Conservation (phyloP, 768 basidiomycete genomes). For the Kwoniella dejecticola region DNA sequence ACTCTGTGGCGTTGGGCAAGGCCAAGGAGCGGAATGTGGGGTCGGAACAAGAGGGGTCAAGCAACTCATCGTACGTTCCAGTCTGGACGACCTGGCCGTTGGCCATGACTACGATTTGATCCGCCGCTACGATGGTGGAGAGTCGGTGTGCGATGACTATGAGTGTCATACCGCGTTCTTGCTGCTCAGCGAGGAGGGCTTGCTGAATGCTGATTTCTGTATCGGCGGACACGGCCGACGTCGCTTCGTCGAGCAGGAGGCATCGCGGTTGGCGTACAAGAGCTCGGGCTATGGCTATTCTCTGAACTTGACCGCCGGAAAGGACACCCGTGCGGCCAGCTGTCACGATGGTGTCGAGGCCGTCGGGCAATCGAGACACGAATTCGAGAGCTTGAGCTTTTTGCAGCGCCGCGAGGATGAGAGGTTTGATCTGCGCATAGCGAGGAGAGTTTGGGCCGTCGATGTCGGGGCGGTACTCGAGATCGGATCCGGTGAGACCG, state of each 20-base stretch:
- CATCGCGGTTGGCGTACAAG: constrained; percentile 38
- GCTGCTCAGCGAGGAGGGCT: constrained; percentile 18
- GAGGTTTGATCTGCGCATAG: constrained; percentile 17
- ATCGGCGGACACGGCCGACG: constrained; percentile 37
- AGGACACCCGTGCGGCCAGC: constrained; percentile 50
- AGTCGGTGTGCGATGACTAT: constrained; percentile 44
- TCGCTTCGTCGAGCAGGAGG: constrained; percentile 46
- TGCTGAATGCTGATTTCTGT: constrained; percentile 35
- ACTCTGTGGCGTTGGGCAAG: constrained; percentile 13
- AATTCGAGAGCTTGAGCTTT: constrained; percentile 54
- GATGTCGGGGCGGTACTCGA: constrained; percentile 46
- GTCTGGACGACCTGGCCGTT: constrained; percentile 34
- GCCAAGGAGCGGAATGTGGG: constrained; percentile 44
- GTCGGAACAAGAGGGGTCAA: constrained; percentile 29
- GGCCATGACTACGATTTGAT: constrained; percentile 47
- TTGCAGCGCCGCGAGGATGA: constrained; percentile 35
- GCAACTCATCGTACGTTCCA: constrained; percentile 48
- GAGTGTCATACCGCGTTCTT: constrained; percentile 30
- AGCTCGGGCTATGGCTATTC: constrained; percentile 41
- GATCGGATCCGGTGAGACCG: constrained; percentile 50
- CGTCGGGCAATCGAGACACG: constrained; percentile 47
- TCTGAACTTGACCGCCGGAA: constrained; percentile 51
- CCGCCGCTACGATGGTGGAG: constrained; percentile 32
- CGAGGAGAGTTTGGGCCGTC: constrained; percentile 9
- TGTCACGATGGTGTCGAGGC: constrained; percentile 42